A percentile compares a stretch with the other conserved stretches of the same genome.
Evolutionary conservation across 2,329 filamentous ascomycete genomes (phyloP).

Genomic region (Dryadomyces quercus-mongolicae): DNA sequence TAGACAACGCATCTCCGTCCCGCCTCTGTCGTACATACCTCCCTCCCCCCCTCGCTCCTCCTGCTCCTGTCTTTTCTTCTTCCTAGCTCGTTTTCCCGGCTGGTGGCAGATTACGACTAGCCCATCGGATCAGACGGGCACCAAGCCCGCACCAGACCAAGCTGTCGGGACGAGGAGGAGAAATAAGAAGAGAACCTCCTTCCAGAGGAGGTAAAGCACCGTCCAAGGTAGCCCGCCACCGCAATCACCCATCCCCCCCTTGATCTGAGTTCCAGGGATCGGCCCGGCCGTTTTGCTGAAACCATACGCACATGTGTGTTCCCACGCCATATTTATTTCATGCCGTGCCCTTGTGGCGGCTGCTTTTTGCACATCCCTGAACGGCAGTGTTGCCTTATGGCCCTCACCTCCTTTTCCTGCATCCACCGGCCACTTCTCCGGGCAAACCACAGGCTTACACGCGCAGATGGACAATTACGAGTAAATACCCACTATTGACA

Average conservation of each 20-base stretch:
- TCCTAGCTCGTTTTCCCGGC: background rate
- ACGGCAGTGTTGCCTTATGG: background rate
- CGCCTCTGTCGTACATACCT: background rate
- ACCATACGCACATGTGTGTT: background rate
- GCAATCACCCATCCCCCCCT: too few species aligned
- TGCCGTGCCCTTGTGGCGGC: background rate
- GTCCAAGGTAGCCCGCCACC: too few species aligned
- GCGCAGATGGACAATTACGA: background rate
- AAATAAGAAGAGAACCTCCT: background rate
- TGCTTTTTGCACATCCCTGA: background rate
- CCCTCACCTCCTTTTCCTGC: background rate
- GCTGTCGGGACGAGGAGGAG: background rate
- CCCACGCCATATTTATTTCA: background rate
- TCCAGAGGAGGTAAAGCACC: background rate
- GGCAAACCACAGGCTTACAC: slow-evolving; percentile 1
- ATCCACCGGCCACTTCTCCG: background rate
- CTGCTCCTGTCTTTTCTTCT: background rate
- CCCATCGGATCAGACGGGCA: background rate
- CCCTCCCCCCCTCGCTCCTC: background rate
- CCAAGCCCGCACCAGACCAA: background rate
- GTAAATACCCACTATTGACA: background rate
- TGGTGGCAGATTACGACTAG: background rate
- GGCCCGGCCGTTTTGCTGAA: background rate
- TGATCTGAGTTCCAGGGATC: background rate
- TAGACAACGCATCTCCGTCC: background rate